These are phyloP conservation scores for Fraxinus ornus DNA, from an alignment of 305 asterid genomes.

Conservation along the genomic window DNA sequence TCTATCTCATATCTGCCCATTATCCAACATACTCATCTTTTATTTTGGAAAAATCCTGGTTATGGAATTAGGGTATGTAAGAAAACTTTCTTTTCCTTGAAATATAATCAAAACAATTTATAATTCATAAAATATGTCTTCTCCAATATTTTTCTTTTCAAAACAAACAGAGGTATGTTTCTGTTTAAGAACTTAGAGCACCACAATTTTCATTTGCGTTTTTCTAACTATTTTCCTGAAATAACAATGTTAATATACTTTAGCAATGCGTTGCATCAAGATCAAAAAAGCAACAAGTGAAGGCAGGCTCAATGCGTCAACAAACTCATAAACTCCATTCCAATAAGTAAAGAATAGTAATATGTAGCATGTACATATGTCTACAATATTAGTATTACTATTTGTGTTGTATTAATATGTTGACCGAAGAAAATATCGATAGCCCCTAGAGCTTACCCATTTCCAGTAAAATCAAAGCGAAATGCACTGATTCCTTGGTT, in stretches of 20 bases:
- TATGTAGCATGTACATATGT: not conserved
- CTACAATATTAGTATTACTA: not conserved
- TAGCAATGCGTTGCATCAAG: not conserved
- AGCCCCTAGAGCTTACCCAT: conserved; percentile 54
- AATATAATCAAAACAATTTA: not conserved
- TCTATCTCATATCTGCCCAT: not conserved
- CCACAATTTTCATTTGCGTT: not conserved
- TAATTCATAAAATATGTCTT: not conserved
- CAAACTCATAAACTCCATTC: not conserved
- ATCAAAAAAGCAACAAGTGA: not conserved
- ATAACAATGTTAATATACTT: conserved; percentile 1
- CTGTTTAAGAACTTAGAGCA: not conserved
- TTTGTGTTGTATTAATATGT: not conserved
- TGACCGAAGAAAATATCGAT: not conserved
- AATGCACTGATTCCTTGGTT: conserved; percentile 73
- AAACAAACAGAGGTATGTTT: not conserved
- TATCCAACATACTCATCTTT: not conserved
- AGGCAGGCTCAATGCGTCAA: not conserved
- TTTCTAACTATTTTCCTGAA: not conserved
- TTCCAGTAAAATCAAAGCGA: conserved; percentile 90
- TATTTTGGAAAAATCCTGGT: not conserved
- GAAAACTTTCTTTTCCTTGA: not conserved
- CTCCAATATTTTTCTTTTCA: not conserved
- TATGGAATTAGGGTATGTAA: not conserved
- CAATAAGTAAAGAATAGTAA: not conserved